These are phyloP conservation scores for Herpetomonas tarakana DNA, from an alignment of 208 protist species.

Conservation along the genomic window DNA sequence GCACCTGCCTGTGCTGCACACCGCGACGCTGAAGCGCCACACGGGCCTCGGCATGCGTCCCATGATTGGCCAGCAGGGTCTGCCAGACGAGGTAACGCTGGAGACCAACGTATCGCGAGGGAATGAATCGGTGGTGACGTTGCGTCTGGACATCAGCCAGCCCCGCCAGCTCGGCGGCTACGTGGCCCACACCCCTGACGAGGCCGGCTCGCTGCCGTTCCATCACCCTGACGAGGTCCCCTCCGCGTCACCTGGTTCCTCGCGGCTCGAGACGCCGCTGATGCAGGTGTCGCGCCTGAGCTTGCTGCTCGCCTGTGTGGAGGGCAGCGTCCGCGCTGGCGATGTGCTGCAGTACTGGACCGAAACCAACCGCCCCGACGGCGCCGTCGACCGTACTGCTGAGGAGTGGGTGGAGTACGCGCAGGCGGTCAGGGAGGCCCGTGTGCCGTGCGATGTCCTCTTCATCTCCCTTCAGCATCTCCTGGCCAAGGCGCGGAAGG, in stretches of 20 bases:
- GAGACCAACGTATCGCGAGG: slow-evolving; percentile 64
- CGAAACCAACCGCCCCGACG: slow-evolving; percentile 70
- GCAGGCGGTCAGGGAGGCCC: slow-evolving; percentile 25
- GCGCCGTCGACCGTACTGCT: slow-evolving; percentile 38
- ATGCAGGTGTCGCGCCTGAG: slow-evolving; percentile 10
- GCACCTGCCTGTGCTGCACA: slow-evolving; percentile 55
- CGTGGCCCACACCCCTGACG: slow-evolving; percentile 11
- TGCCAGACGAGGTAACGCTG: slow-evolving; percentile 58
- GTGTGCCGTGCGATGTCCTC: slow-evolving; percentile 69
- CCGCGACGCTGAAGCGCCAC: slow-evolving; percentile 29
- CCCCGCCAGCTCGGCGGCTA: slow-evolving; percentile 49
- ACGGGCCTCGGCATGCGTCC: slow-evolving; percentile 54
- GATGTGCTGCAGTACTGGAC: slow-evolving; percentile 80
- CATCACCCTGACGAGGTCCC: background rate
- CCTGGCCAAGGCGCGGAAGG: slow-evolving; percentile 7
- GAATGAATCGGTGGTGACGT: slow-evolving; percentile 36
- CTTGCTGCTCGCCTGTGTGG: slow-evolving; percentile 57
- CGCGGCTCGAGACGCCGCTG: background rate
- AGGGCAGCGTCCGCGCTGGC: slow-evolving; percentile 39
- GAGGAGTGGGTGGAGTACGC: slow-evolving; percentile 77
- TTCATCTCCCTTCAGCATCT: slow-evolving; percentile 63
- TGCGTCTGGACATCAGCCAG: slow-evolving; percentile 60
- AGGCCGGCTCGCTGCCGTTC: background rate
- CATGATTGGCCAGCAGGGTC: slow-evolving; percentile 55
- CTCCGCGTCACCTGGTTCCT: background rate